Conservation (phyloP, 305 asterid species). For the Fraxinus platypoda region DNA sequence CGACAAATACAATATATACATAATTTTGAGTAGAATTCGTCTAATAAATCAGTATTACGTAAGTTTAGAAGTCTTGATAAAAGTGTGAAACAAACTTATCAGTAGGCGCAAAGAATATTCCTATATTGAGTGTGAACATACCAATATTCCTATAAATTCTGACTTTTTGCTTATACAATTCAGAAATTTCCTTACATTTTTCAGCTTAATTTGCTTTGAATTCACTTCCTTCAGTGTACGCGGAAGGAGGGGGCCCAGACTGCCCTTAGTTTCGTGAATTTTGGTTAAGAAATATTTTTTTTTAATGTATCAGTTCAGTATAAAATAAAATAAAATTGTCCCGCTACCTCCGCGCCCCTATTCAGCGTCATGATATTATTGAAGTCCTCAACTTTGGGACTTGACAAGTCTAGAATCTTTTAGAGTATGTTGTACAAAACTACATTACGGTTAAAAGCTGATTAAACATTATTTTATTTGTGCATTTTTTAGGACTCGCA, state of each 20-base stretch:
- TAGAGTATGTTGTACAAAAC: background rate
- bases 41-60: background rate
- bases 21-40: background rate
- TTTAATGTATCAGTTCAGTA: too few relatives aligned
- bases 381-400: background rate
- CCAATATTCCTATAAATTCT: background rate
- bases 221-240: background rate
- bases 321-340: too few relatives aligned
- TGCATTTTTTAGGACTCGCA: too few relatives aligned
- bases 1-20: too few relatives aligned
- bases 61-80: background rate
- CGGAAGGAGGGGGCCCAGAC: too few relatives aligned
- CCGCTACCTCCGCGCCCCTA: too few relatives aligned
- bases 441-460: background rate
- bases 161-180: background rate
- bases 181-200: background rate
- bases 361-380: background rate
- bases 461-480: background rate
- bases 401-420: background rate
- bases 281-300: too few relatives aligned
- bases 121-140: background rate
- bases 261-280: too few relatives aligned
- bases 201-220: background rate
- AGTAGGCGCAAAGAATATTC: background rate
- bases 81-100: background rate